Evolutionary conservation across 306 rosid genomes (phyloP).

Genomic region (Cicer cuneatum): DNA sequence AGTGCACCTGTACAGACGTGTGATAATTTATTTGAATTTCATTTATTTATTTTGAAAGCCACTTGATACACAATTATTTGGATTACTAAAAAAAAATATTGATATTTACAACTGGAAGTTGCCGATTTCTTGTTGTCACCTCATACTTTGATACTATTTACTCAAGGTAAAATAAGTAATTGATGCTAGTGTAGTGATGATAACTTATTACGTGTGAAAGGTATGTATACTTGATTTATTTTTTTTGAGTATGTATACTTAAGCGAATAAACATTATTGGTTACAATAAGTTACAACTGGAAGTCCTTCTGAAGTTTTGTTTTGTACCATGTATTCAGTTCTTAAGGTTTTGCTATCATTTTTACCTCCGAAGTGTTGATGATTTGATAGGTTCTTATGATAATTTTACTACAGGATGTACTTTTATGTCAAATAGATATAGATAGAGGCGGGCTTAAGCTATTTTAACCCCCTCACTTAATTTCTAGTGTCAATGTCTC

Average conservation of each 20-base stretch:
- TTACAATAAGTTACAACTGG: not conserved
- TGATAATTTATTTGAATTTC: constrained; percentile 41
- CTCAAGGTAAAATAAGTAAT: constrained; percentile 14
- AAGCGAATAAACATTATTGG: not conserved
- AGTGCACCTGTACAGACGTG: constrained; percentile 52
- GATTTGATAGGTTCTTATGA: no score
- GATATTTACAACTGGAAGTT: not conserved
- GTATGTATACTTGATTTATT: not conserved
- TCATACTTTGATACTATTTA: not conserved
- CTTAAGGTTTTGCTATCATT: no score
- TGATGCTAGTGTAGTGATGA: not conserved
- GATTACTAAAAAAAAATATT: not conserved
- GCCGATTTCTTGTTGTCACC: not conserved
- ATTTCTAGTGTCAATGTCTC: no score
- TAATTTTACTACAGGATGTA: no score
- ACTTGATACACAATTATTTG: constrained; percentile 19
- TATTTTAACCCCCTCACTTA: no score
- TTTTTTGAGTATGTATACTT: not conserved
- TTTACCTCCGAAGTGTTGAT: no score
- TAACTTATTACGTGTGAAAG: not conserved
- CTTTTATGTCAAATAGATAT: no score
- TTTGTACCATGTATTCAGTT: not conserved
- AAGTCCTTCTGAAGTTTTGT: not conserved
- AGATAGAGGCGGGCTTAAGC: no score
- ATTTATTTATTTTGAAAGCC: constrained; percentile 27